phyloP scores from a whole-genome alignment of 129 eudicot species.

The Rutidosis leptorrhynchoides region DNA sequence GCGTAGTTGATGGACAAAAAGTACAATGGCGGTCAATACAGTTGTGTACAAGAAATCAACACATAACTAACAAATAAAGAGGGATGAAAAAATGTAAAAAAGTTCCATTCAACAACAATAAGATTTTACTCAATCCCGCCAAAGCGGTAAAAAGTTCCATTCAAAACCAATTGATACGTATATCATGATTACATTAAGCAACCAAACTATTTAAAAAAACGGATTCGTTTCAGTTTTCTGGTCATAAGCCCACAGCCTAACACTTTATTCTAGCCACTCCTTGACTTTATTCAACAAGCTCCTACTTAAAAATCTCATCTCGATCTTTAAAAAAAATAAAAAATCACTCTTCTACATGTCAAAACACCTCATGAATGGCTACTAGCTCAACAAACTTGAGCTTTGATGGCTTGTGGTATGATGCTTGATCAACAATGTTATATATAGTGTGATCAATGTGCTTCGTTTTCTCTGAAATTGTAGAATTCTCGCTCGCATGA shows the following conservation, averaged over 20 bases:
- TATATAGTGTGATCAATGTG: conserved; percentile 26
- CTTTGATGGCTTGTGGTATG: background rate
- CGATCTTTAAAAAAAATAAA: conserved; percentile 1
- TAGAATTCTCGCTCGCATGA: conserved; percentile 38
- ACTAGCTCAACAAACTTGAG: conserved; percentile 3
- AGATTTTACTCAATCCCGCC: no score
- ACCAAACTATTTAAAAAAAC: background rate
- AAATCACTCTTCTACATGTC: conserved; percentile 26
- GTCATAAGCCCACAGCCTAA: conserved; percentile 17
- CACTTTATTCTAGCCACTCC: conserved; percentile 24
- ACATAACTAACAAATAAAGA: background rate
- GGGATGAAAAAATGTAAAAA: background rate
- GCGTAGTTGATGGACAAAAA: no score
- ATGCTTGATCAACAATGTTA: conserved; percentile 9
- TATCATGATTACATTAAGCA: conserved; percentile 24
- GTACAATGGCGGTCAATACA: no score
- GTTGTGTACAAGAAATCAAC: no score
- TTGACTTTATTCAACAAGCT: conserved; percentile 22
- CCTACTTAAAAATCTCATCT: conserved; percentile 9
- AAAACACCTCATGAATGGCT: conserved; percentile 20
- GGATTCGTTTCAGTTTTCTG: conserved; percentile 1
- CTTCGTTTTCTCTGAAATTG: conserved; percentile 38
- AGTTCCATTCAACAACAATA: conserved; percentile 24
- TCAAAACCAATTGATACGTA: conserved; percentile 14
- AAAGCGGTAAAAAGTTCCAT: conserved; percentile 23